Base-by-base conservation (phyloP, 495 filamentous ascomycete species). In the Penicillium flavigenum region DNA sequence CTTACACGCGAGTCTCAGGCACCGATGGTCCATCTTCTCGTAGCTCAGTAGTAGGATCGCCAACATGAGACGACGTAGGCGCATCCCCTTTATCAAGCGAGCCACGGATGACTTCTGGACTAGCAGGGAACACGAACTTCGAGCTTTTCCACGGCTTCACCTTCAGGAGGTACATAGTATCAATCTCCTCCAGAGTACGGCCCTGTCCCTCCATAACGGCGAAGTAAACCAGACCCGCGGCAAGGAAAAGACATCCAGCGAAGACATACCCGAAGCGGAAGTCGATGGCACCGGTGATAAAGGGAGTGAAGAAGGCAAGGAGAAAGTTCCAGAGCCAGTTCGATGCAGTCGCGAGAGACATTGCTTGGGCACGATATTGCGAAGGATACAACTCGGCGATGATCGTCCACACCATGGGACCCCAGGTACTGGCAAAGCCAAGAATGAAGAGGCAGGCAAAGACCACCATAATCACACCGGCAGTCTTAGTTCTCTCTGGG, bases 301-400 rank as follows among this genome's bases (percentile, higher is more conserved):
- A 86, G 0, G 89, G 88, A 0, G 90, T 91, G 72, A 92, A 88
- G 73, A 93, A 91, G 1, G 84, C 83, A 44, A 94, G 78, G 47
- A 93, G 68, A 73, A 93, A 96, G 66, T 94, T 96, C 87, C 87
- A 94, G 22, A 87, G 79, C 91, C 91, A 96, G 72, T 94, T 96
- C 11, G 83, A 84, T 0, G 88, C 84, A 0, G 91, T 93, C 4
- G 87, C 86, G 4, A 91, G 70, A 8, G 86, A 87, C 86, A 92
- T 91, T 19, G 77, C 85, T 16, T 83, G 81, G 1, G 88, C 88
- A 9, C 89, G 83, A 65, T 91, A 91, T 42, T 85, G 78, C 24
- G 83, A 81, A 7, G 91, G 90, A 67, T 88, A 95, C 47, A 93
- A 79, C 71, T 96, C 91, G 11, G 87, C 88, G 24, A 86, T 81